Base-by-base conservation (phyloP, 2,329 filamentous ascomycete genomes). In the Cladobotryum mycophilum region DNA sequence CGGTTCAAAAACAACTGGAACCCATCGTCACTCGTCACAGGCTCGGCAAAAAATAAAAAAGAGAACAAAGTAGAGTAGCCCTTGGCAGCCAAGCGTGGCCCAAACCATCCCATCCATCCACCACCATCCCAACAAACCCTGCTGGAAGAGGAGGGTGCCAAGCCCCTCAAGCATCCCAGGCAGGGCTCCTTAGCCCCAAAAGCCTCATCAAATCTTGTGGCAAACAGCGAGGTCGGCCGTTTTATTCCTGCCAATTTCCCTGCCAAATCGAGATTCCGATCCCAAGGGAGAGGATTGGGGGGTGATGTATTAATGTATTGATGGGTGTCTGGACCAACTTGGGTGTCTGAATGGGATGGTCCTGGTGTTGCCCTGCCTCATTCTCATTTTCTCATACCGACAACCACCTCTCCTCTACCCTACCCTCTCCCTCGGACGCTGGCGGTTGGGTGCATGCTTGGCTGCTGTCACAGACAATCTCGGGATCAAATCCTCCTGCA, bases 251-350 rank as follows among this genome's bases (percentile, higher is more conserved):
- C 36, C 33, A 20, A 17, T 22, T 35, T 22, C 34, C 45, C 33
- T 34, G 38, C 36, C 15, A 38, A 51, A 47, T 51, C 49, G 43
- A 47, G 49, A 47, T 51, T 42, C 38, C 49, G 44, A 47, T 43
- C 20, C 25, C 25, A 30, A 30, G 25, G 25, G 25, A 30, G 25
- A 6, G 8, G n/a, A n/a, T n/a, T 30, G 25, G 25, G 25, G 25
- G 6, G 20, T 5, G n/a, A 20, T 20, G 20, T 20, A 20, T 20
- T 3, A n/a, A 25, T 25, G 25, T 7, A 11, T 30, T 30, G 25
- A 30, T 30, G 25, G 25, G 25, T 30, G 25, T 30, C 25, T 30
- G 6, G 9, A 30, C 3, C 20, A 20, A 20, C 20, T 20, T 30
- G 25, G 25, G 25, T 20, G 20, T 20, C 20, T 20, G 5, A 5